Base-by-base conservation (phyloP, 345 rosid species). In the Schrenkiella parvula region DNA sequence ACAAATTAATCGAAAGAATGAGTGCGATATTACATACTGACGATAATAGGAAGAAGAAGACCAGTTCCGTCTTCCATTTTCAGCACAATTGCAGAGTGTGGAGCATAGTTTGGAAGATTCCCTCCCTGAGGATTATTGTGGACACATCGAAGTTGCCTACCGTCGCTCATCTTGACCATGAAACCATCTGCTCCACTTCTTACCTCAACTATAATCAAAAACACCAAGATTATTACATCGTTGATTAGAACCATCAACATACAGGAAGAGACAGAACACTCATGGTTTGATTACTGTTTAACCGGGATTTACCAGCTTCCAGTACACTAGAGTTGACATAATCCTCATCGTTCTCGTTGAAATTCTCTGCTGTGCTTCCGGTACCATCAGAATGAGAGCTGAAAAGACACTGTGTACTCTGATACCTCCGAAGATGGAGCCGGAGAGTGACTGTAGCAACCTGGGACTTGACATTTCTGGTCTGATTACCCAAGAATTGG, bases 11-110 rank as follows among this genome's bases (percentile, higher is more conserved):
- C 32, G 12, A 31, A 52, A 48, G 21, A 17, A 31, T 0, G 54
- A n/a, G 64, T 60, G 29, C 5, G 47, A 74, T 12, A 73, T 69
- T 69, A 86, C 97, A 62, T 85, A 93, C 98, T 80, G 80, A 93
- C 98, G 70, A 93, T 83, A 47, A 93, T 93, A 0, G 98, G 97
- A 60, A 93, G 98, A 51, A 90, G 89, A 75, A 90, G 97, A 78
- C 97, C 98, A 1, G 97, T 90, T 64, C 96, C 97, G 51, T 93
- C 98, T 84, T 93, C 98, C 98, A 93, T 93, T 83, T 85, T 93
- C 84, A 93, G 77, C 51, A 93, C 96, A 52, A 93, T 89, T 9
- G 96, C 98, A 71, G 97, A 95, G 78, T 89, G 96, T 3, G 97
- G 95, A 56, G 96, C 85, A 64, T 87, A 85, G 74, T 88, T 89